Percentiles rank a stretch among this genome's conserved stretches.
Conservation (phyloP, 2,329 filamentous ascomycete species). For the Aaosphaeria arxii region DNA sequence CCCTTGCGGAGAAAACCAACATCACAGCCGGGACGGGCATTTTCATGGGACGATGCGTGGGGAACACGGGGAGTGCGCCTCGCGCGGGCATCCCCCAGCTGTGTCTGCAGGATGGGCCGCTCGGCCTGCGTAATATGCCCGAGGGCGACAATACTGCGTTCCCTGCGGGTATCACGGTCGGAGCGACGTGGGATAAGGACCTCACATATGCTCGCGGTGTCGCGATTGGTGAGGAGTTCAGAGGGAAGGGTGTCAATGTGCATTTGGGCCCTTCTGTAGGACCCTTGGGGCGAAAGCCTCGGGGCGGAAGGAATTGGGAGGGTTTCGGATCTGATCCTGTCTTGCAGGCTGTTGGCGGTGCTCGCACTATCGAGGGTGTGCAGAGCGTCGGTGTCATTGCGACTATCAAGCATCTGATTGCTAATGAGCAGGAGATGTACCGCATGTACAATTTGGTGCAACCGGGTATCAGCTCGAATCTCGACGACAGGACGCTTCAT, state of each 20-base stretch:
- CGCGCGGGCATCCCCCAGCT: slow-evolving; percentile 71
- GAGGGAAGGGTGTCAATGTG: slow-evolving; percentile 71
- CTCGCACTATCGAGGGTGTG: slow-evolving; percentile 73
- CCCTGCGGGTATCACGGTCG: slow-evolving; percentile 73
- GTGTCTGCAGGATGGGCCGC: slow-evolving; percentile 61
- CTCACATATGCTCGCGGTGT: slow-evolving; percentile 67
- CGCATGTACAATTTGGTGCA: slow-evolving; percentile 41
- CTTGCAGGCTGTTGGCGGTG: slow-evolving; percentile 70
- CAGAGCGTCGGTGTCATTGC: slow-evolving; percentile 74
- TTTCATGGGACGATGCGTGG: slow-evolving; percentile 70
- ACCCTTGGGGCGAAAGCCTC: slow-evolving; percentile 61
- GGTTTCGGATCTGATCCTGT: slow-evolving; percentile 69
- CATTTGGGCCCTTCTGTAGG: slow-evolving; percentile 70
- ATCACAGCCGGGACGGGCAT: slow-evolving; percentile 69
- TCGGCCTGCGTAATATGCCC: slow-evolving; percentile 61
- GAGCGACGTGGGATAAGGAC: slow-evolving; percentile 71
- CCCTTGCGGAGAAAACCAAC: slow-evolving; percentile 76
- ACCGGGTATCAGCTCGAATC: slow-evolving; percentile 52
- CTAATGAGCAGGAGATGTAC: slow-evolving; percentile 67
- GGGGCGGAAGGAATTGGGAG: slow-evolving; percentile 73
- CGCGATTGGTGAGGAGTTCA: slow-evolving; percentile 68
- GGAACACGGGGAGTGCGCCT: slow-evolving; percentile 69
- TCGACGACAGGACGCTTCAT: slow-evolving; percentile 72
- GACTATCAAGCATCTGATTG: slow-evolving; percentile 65
- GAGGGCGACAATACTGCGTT: slow-evolving; percentile 75